Base-by-base conservation (phyloP, 306 rosid genomes). In the Abrus pulchellus region DNA sequence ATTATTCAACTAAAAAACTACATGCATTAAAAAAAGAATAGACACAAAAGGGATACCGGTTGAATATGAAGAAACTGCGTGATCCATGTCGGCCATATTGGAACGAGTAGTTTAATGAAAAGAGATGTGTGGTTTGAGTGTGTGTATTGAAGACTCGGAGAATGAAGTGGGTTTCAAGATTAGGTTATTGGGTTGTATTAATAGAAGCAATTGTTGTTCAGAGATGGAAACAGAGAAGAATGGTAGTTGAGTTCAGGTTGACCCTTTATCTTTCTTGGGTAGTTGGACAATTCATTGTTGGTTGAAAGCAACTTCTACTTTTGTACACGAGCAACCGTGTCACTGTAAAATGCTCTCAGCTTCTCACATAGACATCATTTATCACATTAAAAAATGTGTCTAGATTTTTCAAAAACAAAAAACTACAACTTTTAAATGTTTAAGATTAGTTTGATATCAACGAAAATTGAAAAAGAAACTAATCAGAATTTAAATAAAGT, bases 61-160 rank as follows among this genome's bases (percentile, higher is more conserved):
- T 32, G 91, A 85, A 85, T 85, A 80, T 9, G 73, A 44, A 27
- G 88, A 78, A 71, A 53, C 48, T 29, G 87, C 75, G 74, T 59
- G 82, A 66, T 74, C 82, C 44, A 50, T 13, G 79, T 87, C 87
- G 78, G 91, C 92, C 94, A 92, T 85, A 20, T 20, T 20, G 20
- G 20, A 20, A 20, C 20, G 20, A 20, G 20, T 20, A 20, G 20
- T 20, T 20, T 20, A 20, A 20, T 74, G 75, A 5, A 27, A 30
- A 60, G 41, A 84, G 70, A 52, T 4, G n/a, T 1, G 57, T 52
- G 20, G 9, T 1, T 33, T 6, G 69, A 13, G 6, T 1, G 65
- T 60, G 66, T 61, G 38, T 27, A 57, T 28, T 29, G 64, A 57
- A 57, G 64, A 27, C 12, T 5, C 4, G 47, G 29, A 62, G 28